Evolutionary conservation across 768 basidiomycete species (phyloP).

Genomic region (Psilocybe cyanescens): DNA sequence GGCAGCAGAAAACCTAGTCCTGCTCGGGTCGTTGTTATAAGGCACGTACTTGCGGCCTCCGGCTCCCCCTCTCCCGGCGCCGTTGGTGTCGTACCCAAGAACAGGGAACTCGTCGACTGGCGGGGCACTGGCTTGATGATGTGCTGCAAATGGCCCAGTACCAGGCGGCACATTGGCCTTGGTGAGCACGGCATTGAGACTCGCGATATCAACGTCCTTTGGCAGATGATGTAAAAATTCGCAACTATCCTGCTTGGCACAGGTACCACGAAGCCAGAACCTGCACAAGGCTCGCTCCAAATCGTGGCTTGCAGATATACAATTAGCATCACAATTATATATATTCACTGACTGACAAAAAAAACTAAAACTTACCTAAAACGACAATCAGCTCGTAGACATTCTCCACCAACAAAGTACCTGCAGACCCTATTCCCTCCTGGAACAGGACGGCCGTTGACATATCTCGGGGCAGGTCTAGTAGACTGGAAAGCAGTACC

Average conservation of each 20-base stretch:
- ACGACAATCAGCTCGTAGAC: constrained; percentile 93
- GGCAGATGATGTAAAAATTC: constrained; percentile 95
- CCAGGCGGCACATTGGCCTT: constrained; percentile 63
- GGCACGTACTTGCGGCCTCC: constrained; percentile 42
- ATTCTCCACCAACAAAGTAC: constrained; percentile 97
- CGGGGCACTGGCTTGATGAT: constrained; percentile 22
- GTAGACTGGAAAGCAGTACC: constrained; percentile 40
- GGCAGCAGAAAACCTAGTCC: constrained; percentile 89
- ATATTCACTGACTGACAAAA: background rate
- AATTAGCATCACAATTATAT: constrained; percentile 2
- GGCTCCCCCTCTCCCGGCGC: constrained; percentile 34
- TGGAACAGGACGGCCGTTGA: constrained; percentile 58
- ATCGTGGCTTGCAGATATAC: constrained; percentile 68
- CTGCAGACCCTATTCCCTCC: constrained; percentile 87
- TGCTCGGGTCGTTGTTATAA: constrained; percentile 77
- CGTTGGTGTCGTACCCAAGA: constrained; percentile 50
- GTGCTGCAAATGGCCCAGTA: constrained; percentile 44
- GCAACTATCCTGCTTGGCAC: constrained; percentile 95
- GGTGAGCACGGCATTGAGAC: constrained; percentile 68
- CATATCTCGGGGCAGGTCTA: constrained; percentile 42
- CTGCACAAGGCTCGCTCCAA: constrained; percentile 93
- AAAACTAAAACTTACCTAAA: constrained; percentile 77
- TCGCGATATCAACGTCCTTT: constrained; percentile 79
- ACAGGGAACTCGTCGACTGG: constrained; percentile 73
- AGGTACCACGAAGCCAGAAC: constrained; percentile 97